A percentile compares a stretch with the other conserved stretches of the same genome.
phyloP scores from a whole-genome alignment of 345 rosid genomes.

The Nasturtium officinale region DNA sequence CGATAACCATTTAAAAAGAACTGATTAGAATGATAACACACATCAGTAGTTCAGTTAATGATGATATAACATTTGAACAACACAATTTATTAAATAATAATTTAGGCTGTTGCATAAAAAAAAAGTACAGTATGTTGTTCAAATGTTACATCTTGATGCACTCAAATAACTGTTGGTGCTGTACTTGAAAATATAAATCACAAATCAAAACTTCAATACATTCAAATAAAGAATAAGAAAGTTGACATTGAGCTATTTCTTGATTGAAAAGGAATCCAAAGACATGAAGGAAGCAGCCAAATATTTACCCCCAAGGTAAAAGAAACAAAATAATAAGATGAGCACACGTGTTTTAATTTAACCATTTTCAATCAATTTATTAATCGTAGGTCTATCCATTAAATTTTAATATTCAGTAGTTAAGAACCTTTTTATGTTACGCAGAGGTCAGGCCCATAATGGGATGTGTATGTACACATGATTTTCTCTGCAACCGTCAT shows the following conservation, averaged over 20 bases:
- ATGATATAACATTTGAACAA: slow-evolving; percentile 20
- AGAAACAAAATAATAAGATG: background rate
- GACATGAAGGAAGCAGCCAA: slow-evolving; percentile 37
- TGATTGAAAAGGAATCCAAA: slow-evolving; percentile 40
- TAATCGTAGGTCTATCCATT: background rate
- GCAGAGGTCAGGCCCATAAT: slow-evolving; percentile 42
- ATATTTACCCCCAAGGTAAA: slow-evolving; percentile 25
- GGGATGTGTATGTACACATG: slow-evolving; percentile 36
- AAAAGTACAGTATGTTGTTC: background rate
- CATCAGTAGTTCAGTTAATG: background rate
- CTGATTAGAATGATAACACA: background rate
- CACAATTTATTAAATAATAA: background rate
- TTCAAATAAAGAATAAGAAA: background rate
- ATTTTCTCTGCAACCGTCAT: slow-evolving; percentile 27
- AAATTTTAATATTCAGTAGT: background rate
- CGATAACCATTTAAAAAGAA: background rate
- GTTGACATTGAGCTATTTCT: slow-evolving; percentile 19
- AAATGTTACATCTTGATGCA: slow-evolving; percentile 17
- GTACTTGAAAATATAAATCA: background rate
- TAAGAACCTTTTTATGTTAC: slow-evolving; percentile 9
- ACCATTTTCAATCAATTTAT: background rate
- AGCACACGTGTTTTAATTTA: slow-evolving; percentile 34
- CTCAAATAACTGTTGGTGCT: background rate
- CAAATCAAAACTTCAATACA: background rate
- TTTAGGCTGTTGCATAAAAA: background rate